Evolutionary conservation across 2,329 filamentous ascomycete species (phyloP).

Genomic region (Shiraia bambusicola): DNA sequence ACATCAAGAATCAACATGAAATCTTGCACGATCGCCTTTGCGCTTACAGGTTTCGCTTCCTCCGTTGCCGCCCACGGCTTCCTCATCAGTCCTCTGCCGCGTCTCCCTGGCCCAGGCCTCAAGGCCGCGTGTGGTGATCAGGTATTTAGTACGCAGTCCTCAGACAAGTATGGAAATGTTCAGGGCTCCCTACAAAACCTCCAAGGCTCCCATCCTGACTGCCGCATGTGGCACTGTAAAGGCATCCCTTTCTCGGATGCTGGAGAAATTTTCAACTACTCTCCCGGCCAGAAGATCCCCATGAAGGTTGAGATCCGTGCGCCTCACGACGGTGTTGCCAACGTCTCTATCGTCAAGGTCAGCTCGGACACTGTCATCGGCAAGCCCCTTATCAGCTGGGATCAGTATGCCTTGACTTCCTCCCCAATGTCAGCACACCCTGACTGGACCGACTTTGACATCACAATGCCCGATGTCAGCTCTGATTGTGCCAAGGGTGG

Average conservation of each 20-base stretch:
- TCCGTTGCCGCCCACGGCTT: conserved; percentile 57
- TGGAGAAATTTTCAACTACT: conserved; percentile 56
- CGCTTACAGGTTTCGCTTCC: conserved; percentile 47
- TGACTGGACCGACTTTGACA: conserved; percentile 53
- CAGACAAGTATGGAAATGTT: conserved; percentile 60
- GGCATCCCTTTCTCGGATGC: conserved; percentile 58
- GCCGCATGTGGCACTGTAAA: conserved; percentile 60
- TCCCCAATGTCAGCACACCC: conserved; percentile 43
- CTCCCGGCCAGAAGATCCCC: conserved; percentile 50
- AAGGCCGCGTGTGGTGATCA: conserved; percentile 56
- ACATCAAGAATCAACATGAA: conserved; percentile 44
- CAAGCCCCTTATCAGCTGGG: conserved; percentile 56
- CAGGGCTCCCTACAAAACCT: conserved; percentile 57
- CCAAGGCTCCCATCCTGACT: conserved; percentile 50
- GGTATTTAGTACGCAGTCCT: conserved; percentile 54
- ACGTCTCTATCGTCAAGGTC: conserved; percentile 61
- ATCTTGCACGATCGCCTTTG: conserved; percentile 45
- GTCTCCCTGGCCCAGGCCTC: conserved; percentile 56
- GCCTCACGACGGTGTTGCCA: conserved; percentile 58
- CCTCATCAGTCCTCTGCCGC: conserved; percentile 51
- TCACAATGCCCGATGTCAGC: conserved; percentile 58
- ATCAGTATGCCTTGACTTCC: conserved; percentile 55
- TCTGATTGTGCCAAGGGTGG: conserved; percentile 52
- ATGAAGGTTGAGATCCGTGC: conserved; percentile 53
- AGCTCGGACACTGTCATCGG: conserved; percentile 56